Evolutionary conservation across 768 basidiomycete genomes (phyloP).

Genomic region (Zangia roseola): DNA sequence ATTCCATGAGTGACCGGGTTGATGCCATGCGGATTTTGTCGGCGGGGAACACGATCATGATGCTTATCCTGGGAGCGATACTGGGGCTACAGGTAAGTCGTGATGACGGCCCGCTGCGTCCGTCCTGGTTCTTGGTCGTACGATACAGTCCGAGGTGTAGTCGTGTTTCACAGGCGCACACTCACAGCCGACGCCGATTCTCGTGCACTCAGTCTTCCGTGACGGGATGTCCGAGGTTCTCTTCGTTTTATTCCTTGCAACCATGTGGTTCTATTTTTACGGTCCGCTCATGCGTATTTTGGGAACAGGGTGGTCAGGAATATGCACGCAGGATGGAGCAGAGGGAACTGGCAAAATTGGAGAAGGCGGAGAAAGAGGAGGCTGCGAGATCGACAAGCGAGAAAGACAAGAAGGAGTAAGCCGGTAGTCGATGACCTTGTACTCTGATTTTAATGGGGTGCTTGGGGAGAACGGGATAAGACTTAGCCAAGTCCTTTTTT

Average conservation of each 20-base stretch:
- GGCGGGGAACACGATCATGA: conserved; percentile 86
- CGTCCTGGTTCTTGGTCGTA: conserved; percentile 2
- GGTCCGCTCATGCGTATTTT: conserved; percentile 9
- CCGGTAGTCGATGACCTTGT: no score
- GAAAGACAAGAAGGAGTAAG: conserved; percentile 33
- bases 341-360: conserved; percentile 37
- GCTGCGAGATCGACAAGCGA: conserved; percentile 11
- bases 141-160: not conserved
- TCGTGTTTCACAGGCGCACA: conserved; percentile 10
- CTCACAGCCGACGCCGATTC: conserved; percentile 13
- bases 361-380: conserved; percentile 37
- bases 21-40: conserved; percentile 80
- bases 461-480: no score
- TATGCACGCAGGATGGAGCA: conserved; percentile 68
- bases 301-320: conserved; percentile 77
- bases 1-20: conserved; percentile 63
- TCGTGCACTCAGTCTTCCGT: not conserved
- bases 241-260: conserved; percentile 5
- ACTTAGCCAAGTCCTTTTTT: conserved; percentile 25
- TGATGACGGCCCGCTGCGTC: not conserved
- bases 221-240: conserved; percentile 4
- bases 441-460: no score
- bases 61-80: conserved; percentile 61
- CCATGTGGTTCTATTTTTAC: conserved; percentile 6
- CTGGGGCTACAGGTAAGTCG: conserved; percentile 68